Evolutionary conservation across 768 basidiomycete genomes (phyloP).

Genomic region (Suillus bovinus): DNA sequence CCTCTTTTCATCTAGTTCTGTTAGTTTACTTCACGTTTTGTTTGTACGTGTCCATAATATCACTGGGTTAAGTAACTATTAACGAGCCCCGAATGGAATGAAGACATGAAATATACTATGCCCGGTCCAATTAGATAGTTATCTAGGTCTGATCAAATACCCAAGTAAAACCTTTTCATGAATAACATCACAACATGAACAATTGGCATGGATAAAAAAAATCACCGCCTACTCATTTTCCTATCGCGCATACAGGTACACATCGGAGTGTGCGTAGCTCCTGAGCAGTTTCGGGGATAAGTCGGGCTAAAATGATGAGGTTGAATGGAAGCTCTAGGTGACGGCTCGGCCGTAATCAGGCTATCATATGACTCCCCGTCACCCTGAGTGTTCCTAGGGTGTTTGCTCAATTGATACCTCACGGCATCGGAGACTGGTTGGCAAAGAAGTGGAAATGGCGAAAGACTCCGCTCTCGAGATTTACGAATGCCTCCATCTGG

Average conservation of each 20-base stretch:
- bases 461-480: constrained; percentile 17
- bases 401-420: constrained; percentile 28
- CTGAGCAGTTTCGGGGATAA: constrained; percentile 5
- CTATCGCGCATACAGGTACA: not conserved
- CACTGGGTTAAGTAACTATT: constrained; percentile 6
- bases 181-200: not conserved
- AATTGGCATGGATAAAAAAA: constrained; percentile 3
- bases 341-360: constrained; percentile 3
- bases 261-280: not conserved
- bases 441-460: constrained; percentile 34
- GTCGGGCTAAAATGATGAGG: constrained; percentile 2
- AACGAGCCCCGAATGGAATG: constrained; percentile 2
- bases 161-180: not conserved
- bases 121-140: constrained; percentile 5
- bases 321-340: constrained; percentile 1
- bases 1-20: not conserved
- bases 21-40: constrained; percentile 1
- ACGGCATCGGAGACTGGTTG: constrained; percentile 35
- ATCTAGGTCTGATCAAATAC: not conserved
- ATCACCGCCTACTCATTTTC: constrained; percentile 4
- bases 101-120: constrained; percentile 6
- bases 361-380: constrained; percentile 1
- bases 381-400: not conserved
- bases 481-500: constrained; percentile 5
- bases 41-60: not conserved